Evolutionary conservation across 768 basidiomycete genomes (phyloP).

Genomic region (Tremella yokohamensis): DNA sequence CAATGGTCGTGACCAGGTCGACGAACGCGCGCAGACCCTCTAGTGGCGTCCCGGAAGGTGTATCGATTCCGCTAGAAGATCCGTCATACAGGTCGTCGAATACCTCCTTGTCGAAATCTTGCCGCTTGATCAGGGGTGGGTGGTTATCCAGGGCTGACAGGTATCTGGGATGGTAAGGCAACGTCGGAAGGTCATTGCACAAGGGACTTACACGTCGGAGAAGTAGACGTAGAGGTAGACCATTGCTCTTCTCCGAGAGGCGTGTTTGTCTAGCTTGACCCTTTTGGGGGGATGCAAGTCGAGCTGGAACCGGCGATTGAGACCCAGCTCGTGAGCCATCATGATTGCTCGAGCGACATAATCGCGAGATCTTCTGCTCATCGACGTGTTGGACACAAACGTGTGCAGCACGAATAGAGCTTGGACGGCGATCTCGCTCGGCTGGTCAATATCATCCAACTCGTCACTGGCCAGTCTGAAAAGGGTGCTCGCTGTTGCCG

Average conservation of each 20-base stretch:
- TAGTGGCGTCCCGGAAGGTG: slow-evolving; percentile 9
- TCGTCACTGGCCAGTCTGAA: slow-evolving; percentile 24
- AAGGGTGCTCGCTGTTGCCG: slow-evolving; percentile 1
- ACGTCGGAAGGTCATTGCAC: neutral
- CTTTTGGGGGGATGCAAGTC: too few species aligned
- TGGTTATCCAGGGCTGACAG: slow-evolving; percentile 20
- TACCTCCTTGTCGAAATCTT: slow-evolving; percentile 17
- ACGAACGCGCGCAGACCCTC: slow-evolving; percentile 19
- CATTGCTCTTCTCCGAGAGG: slow-evolving; percentile 12
- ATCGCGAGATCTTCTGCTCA: slow-evolving; percentile 20
- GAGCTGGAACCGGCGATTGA: slow-evolving; percentile 12
- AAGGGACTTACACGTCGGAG: slow-evolving; percentile 22
- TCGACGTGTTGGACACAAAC: slow-evolving; percentile 22
- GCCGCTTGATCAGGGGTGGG: slow-evolving; percentile 22
- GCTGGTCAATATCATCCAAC: slow-evolving; percentile 17
- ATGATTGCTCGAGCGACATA: slow-evolving; percentile 27
- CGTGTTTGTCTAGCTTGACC: slow-evolving; percentile 5
- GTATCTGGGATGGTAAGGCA: slow-evolving; percentile 8
- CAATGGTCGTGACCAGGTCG: slow-evolving; percentile 19
- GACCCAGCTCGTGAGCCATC: slow-evolving; percentile 24
- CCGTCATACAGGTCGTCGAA: slow-evolving; percentile 13
- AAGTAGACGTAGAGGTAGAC: slow-evolving; percentile 28
- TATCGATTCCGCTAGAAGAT: slow-evolving; percentile 10
- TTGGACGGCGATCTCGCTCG: slow-evolving; percentile 20
- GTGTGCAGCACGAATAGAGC: slow-evolving; percentile 23